phyloP scores from a whole-genome alignment of 768 basidiomycete species.

The Tephrocybe sp. region DNA sequence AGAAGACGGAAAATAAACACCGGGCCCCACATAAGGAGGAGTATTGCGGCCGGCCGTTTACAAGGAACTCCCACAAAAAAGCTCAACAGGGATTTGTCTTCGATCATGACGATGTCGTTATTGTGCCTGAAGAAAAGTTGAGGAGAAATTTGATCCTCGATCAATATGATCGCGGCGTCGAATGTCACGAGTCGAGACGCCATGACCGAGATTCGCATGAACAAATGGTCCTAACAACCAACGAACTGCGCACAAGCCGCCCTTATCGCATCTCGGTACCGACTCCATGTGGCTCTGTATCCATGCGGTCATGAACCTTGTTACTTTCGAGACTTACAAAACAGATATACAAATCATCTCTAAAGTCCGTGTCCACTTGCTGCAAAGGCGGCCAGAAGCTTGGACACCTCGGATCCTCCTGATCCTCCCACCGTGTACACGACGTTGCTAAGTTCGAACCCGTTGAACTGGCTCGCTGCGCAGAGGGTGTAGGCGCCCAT shows the following conservation, averaged over 20 bases:
- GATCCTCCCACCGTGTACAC: conserved; percentile 71
- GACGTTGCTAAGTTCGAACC: conserved; percentile 78
- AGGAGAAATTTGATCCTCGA: conserved; percentile 31
- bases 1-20: conserved; percentile 2
- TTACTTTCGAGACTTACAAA: conserved; percentile 1
- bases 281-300: conserved; percentile 18
- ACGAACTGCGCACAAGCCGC: conserved; percentile 20
- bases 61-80: conserved; percentile 3
- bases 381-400: conserved; percentile 48
- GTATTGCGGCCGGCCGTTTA: background rate
- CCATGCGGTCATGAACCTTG: conserved; percentile 29
- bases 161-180: conserved; percentile 30
- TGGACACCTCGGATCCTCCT: conserved; percentile 50
- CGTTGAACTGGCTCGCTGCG: conserved; percentile 95
- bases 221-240: conserved; percentile 20
- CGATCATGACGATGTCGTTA: conserved; percentile 33
- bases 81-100: conserved; percentile 23
- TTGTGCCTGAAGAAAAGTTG: conserved; percentile 24
- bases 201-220: conserved; percentile 32
- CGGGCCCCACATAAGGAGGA: background rate
- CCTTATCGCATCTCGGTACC: conserved; percentile 33
- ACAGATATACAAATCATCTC: conserved; percentile 7
- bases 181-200: conserved; percentile 29
- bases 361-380: conserved; percentile 37
- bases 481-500: conserved; percentile 99